These are phyloP conservation scores for Pholiota conissans DNA, from an alignment of 768 basidiomycete genomes.

Conservation along the genomic window DNA sequence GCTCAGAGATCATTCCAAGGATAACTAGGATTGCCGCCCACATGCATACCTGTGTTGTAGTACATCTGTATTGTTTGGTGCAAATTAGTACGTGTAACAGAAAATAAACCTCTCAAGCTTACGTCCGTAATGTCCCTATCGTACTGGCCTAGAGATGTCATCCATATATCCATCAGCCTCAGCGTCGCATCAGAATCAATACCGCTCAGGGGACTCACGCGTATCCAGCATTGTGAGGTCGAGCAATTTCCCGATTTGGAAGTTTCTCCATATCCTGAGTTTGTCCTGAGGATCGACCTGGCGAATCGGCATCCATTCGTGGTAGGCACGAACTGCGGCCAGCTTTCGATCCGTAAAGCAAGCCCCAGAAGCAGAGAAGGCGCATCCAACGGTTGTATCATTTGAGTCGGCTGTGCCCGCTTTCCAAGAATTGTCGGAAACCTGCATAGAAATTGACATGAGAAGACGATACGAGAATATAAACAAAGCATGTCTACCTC, in stretches of 20 bases:
- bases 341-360: constrained; percentile 62
- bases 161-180: background rate
- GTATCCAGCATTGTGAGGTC: constrained; percentile 66
- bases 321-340: constrained; percentile 57
- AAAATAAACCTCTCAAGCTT: constrained; percentile 2
- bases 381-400: constrained; percentile 48
- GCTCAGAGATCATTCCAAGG: background rate
- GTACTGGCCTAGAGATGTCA: constrained; percentile 40
- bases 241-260: constrained; percentile 62
- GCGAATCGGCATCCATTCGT: constrained; percentile 65
- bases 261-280: constrained; percentile 62
- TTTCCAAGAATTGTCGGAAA: constrained; percentile 60
- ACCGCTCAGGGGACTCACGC: constrained; percentile 30
- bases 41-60: constrained; percentile 47
- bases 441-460: constrained; percentile 23
- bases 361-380: constrained; percentile 51
- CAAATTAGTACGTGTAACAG: background rate
- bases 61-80: constrained; percentile 30
- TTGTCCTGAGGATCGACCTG: constrained; percentile 55
- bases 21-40: background rate
- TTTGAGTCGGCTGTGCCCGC: constrained; percentile 56
- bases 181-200: background rate
- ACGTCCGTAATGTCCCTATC: constrained; percentile 60
- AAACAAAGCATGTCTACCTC: constrained; percentile 30
- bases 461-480: background rate